A percentile compares a stretch with the other conserved stretches of the same genome.
phyloP scores from a whole-genome alignment of 2,329 filamentous ascomycete species.

The Xylariaceae sp. region DNA sequence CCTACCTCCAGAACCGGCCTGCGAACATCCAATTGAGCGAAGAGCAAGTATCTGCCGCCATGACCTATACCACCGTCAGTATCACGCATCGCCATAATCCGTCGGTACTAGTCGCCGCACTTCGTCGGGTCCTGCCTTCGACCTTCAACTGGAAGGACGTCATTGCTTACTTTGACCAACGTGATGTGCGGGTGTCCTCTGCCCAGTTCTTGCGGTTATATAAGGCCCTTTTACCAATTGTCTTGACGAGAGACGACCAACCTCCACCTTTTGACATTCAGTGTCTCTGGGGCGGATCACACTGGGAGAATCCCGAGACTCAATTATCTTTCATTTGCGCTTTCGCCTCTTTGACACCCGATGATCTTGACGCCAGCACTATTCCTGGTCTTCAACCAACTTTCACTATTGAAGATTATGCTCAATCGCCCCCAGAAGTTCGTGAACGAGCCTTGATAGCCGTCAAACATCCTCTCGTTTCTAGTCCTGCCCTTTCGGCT shows the following conservation, averaged over 20 bases:
- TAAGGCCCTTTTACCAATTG: conserved; percentile 68
- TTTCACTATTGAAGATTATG: conserved; percentile 59
- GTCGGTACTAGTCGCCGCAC: conserved; percentile 52
- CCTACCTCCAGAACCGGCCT: conserved; percentile 49
- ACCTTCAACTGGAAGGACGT: conserved; percentile 67
- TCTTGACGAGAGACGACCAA: conserved; percentile 47
- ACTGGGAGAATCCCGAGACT: conserved; percentile 79
- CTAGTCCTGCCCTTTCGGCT: conserved; percentile 71
- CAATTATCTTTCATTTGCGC: conserved; percentile 92
- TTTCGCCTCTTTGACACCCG: conserved; percentile 68
- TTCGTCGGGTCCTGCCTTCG: conserved; percentile 56
- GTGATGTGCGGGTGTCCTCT: conserved; percentile 67
- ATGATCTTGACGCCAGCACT: conserved; percentile 74
- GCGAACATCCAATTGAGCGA: conserved; percentile 62
- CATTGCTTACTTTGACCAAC: conserved; percentile 73
- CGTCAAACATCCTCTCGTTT: conserved; percentile 80
- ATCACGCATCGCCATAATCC: conserved; percentile 50
- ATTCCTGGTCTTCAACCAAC: conserved; percentile 77
- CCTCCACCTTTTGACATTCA: conserved; percentile 70
- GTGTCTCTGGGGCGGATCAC: conserved; percentile 73
- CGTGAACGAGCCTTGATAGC: conserved; percentile 54
- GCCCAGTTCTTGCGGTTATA: conserved; percentile 78
- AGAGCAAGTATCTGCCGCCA: conserved; percentile 72
- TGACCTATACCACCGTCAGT: conserved; percentile 62
- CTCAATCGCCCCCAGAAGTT: conserved; percentile 43